Evolutionary conservation across 768 basidiomycete genomes (phyloP), one percentile per base, ranked within the genome.

Genomic region (Suillus occidentalis): DNA sequence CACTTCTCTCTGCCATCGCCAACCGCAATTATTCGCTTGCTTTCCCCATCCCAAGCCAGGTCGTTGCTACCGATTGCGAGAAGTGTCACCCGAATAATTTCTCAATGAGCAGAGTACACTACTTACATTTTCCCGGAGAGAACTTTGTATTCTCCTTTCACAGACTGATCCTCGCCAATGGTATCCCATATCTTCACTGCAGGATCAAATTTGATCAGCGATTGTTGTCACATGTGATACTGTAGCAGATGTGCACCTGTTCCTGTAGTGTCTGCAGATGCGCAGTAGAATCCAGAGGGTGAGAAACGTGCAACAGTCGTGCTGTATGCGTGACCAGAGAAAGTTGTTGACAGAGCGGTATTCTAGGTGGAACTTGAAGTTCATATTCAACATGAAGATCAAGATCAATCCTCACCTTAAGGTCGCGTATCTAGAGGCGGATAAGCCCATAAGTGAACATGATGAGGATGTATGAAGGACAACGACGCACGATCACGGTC

Each of bases 1-100:
- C 62, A 95, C 94, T 91, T 94, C 71, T 95, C 96, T 65, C 88
- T 84, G 42, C 95, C 95, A 68, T 97, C 94, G 61, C 97, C 97
- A 14, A 93, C 96, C 8, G 90, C 93, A 58, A 98, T 91, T 64
- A 99, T 91, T n/a, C 97, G 85, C 75, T 97, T 97, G 72, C 91
- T 94, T 76, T 98, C 97, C 1, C 91, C 92, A 72, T 98, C 97
- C 97, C 97, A 99, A 13, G 90, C 90, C 25, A 99, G 85, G 77
- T 98, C 97, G 70, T 95, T 95, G 68, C 95, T 94, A 68, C 18
- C 37, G 53, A n/a, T 16, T 58, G 12, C 50, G 13, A 40, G 18
- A 53, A 50, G 9, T 12, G 50, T 56, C 49, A 2, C 28, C 52
- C 14, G 52, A 36, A 36, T n/a, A 47, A 13, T 22, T 9, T 4